These are phyloP conservation scores for Nepenthes alata DNA, from an alignment of 179 eudicot species.

Conservation along the genomic window DNA sequence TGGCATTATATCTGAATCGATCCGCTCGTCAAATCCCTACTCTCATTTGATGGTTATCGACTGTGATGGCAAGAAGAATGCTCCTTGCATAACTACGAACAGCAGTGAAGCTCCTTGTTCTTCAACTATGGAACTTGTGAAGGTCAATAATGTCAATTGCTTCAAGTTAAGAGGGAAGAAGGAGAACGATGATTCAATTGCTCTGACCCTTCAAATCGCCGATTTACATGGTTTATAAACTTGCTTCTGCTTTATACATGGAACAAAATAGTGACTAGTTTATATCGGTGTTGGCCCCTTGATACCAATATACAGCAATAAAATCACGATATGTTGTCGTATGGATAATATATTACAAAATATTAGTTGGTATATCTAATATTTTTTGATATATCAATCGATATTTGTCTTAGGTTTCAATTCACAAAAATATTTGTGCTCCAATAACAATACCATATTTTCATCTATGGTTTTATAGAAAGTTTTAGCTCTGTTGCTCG, in stretches of 20 bases:
- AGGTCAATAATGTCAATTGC: constrained; percentile 26
- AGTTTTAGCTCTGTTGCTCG: not conserved
- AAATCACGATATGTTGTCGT: no score
- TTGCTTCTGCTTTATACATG: no score
- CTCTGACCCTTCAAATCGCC: constrained; percentile 37
- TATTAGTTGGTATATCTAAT: no score
- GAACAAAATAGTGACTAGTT: no score
- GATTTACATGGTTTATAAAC: constrained; percentile 22
- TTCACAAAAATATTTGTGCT: no score
- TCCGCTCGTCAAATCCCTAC: constrained; percentile 14
- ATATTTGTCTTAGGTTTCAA: no score
- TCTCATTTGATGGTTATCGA: constrained; percentile 48
- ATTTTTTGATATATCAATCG: no score
- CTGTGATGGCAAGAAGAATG: constrained; percentile 20
- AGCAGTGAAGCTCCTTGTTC: constrained; percentile 17
- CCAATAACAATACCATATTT: no score
- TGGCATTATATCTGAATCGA: constrained; percentile 14
- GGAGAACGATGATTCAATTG: constrained; percentile 32
- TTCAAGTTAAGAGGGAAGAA: constrained; percentile 38
- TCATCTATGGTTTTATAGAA: no score
- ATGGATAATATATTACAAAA: no score
- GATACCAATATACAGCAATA: no score
- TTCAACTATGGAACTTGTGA: constrained; percentile 24
- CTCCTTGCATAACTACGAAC: constrained; percentile 17
- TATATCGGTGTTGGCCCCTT: no score